Base-by-base conservation (phyloP, 2,329 filamentous ascomycete species). In the Nigrospora oryzae region DNA sequence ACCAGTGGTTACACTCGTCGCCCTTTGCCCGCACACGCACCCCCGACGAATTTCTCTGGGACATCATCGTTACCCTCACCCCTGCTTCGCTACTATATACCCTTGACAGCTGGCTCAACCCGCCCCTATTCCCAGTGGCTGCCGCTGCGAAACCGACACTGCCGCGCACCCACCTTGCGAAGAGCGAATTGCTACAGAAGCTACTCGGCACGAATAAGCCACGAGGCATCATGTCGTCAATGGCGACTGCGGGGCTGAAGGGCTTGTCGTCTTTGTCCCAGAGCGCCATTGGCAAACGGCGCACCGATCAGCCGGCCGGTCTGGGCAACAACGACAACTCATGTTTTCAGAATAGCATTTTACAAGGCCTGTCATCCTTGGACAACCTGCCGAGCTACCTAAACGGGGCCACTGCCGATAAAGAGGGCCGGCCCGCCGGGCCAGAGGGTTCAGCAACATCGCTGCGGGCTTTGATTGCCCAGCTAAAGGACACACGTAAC, bases 281-380 rank as follows among this genome's bases (percentile, higher is more conserved):
- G 36, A 66, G 58, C 44, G 60, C 67, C 33, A 54, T 69, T 43
- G 59, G 66, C 19, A 73, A 69, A 51, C 52, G 55, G 19, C 62
- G 62, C 19, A 56, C 64, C 17, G 67, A 73, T 38, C 63, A 65
- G 31, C 85, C 72, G 41, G 74, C 70, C 2, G 93, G 93, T 0
- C 68, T 97, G 43, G 89, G 88, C 11, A 98, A 98, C 62, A 84
- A 83, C 68, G 88, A 95, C 68, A 95, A 96, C 61, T 95, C 89
- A 2, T 97, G 93, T 69, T 98, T 95, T 63, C 93, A 97, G 64
- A 98, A 98, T 64, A 96, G 90, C 60, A 84, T 96, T 16, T 79
- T 98, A 11, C 89, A 95, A 62, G 83, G 84, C 7, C 70, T 97
- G 36, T 83, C 90, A 1, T 84, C 90, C 4, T 71, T 97, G 30